Base-by-base conservation (phyloP, 257 asterid genomes). In the Lycium barbarum region DNA sequence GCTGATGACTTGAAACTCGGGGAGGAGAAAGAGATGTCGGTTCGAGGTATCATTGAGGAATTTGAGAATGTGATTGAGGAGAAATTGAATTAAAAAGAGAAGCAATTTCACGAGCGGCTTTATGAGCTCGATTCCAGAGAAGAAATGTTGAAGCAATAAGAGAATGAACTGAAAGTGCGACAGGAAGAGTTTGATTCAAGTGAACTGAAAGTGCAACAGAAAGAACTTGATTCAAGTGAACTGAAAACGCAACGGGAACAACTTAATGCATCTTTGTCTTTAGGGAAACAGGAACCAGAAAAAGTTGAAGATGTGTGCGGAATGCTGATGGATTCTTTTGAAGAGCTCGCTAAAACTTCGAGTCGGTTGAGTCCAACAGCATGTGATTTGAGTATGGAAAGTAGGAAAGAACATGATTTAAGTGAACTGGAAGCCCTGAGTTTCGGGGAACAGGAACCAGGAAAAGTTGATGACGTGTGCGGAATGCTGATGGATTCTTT, bases 11-110 rank as follows among this genome's bases (percentile, higher is more conserved):
- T 76, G 49, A 26, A 76, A 76, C 10, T 51, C 20, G 49, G 63
- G 26, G 81, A 76, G 22, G 81, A 36, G 51, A 68, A 76, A 51
- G 82, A 76, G 63, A 14, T 49, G 43, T 26, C 20, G 15, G 33
- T 26, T 26, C 33, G 33, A 26, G 33, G 33, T 26, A 26, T 26
- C 33, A 13, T 51, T 26, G 65, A 74, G 59, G 12, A 20, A 13
- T 74, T 76, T 26, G 81, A 74, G 61, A 74, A 49, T 74, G 59
- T 49, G 20, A 49, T 47, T 7, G 58, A 72, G 1, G 38, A 18
- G 1, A 47, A 10, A 59, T 12, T 47, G 11, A 47, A 26, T 26
- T 0, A 5, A 11, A 49, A 74, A 74, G 81, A 74, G 61, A 49
- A 74, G 20, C 3, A 20, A 6, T 74, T 72, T n/a, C 12, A 18